Base-by-base conservation (phyloP, 2,329 filamentous ascomycete species). In the Colletotrichum sp. region DNA sequence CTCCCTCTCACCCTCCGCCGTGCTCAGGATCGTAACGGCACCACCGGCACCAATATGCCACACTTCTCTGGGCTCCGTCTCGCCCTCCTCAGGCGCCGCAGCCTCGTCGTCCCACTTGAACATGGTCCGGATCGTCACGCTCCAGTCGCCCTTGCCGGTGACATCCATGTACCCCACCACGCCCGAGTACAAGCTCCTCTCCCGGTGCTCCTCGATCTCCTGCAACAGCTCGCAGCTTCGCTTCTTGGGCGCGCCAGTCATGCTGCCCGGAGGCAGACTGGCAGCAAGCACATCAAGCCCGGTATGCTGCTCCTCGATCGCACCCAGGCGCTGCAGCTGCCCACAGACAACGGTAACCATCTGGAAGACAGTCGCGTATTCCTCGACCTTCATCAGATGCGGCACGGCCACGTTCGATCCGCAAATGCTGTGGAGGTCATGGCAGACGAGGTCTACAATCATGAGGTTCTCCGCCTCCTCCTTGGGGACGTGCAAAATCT, bases 231-330 rank as follows among this genome's bases (percentile, higher is more conserved):
- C 93, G 83, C 96, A 98, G 78, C 94, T 96, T 64, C 96, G 91
- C 85, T 96, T 96, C 88, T 98, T 98, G 0, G 96, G 97, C 1
- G 96, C 96, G 8, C 97, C 97, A 3, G 96, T 98, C 97, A 98
- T 98, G 80, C 94, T 96, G 0, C 97, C 96, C 0, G 97, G 96
- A 0, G 97, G 96, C 1, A 98, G 88, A 64, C 93, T 94, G 8
- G 92, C 90, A 0, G 94, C 91, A 0, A 98, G 90, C 6, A 96
- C 93, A 75, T 96, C 93, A 44, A 97, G 87, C 2, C 94, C 95
- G 0, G 92, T 91, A 74, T 90, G 87, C 8, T 78, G 75, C n/a
- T 65, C 82, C 36, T 66, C 63, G n/a, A 34, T 72, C 52, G 16
- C 65, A 7, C 78, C 64, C 39, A 16, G 66, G 8, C 78, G 65